Conservation (phyloP, 2,329 filamentous ascomycete genomes). For the Chrysoporthe deuterocubensis region DNA sequence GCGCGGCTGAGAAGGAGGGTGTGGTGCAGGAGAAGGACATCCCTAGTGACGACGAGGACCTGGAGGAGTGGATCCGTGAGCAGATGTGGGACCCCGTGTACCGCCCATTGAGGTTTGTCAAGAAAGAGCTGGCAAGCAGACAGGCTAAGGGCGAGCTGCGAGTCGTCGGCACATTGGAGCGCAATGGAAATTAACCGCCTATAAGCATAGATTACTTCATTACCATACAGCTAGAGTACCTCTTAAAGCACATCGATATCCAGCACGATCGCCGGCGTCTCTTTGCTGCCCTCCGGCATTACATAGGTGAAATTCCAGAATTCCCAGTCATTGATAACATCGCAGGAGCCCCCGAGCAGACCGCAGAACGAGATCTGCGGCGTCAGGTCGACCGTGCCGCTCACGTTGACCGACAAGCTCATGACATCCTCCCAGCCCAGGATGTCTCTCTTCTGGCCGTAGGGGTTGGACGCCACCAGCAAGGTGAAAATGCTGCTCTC, state of each 20-base stretch:
- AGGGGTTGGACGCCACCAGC: conserved; percentile 50
- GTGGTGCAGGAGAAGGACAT: conserved; percentile 69
- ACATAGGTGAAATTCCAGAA: conserved; percentile 51
- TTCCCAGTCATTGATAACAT: conserved; percentile 45
- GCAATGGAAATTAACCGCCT: conserved; percentile 16
- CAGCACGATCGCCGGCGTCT: conserved; percentile 30
- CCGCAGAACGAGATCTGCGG: conserved; percentile 50
- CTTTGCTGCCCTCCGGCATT: conserved; percentile 41
- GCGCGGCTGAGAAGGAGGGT: conserved; percentile 69
- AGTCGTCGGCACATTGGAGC: conserved; percentile 45
- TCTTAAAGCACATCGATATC: conserved; percentile 25
- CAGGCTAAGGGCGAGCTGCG: conserved; percentile 64
- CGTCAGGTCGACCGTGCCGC: conserved; percentile 47
- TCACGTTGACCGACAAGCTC: conserved; percentile 49
- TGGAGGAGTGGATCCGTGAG: conserved; percentile 74
- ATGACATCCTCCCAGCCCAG: conserved; percentile 51
- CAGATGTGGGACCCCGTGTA: conserved; percentile 83
- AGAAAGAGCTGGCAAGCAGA: conserved; percentile 54
- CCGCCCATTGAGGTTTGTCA: conserved; percentile 63
- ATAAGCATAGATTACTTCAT: neutral
- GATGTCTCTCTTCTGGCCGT: conserved; percentile 46
- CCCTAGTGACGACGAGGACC: conserved; percentile 55
- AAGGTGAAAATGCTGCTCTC: conserved; percentile 54
- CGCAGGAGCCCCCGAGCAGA: conserved; percentile 38
- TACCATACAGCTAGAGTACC: neutral